Percentiles rank a stretch among this genome's conserved stretches.
phyloP scores from a whole-genome alignment of 78 protist species.

The Dictyostelium firmibasis region DNA sequence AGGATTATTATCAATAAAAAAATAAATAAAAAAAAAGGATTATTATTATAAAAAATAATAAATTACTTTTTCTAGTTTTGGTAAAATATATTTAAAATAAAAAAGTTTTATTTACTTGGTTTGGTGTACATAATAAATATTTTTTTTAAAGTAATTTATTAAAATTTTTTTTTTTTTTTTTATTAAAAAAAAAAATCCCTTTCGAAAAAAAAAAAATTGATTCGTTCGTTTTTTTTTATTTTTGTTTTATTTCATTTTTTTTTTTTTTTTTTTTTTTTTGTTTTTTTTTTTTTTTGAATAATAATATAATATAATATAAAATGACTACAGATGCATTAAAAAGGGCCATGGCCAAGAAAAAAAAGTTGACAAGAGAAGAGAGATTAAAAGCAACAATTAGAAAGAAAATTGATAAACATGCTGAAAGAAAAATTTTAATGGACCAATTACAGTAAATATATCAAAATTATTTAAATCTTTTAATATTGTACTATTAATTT shows the following conservation, averaged over 20 bases:
- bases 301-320: background rate
- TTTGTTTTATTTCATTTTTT: background rate
- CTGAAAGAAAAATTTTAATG: constrained; percentile 48
- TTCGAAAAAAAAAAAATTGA: background rate
- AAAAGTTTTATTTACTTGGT: too few relatives aligned
- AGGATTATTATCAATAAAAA: too few relatives aligned
- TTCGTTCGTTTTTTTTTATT: background rate
- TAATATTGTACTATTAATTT: background rate
- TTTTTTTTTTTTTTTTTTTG: background rate
- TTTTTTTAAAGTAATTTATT: too few relatives aligned
- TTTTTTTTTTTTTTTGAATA: background rate
- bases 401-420: constrained; percentile 53
- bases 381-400: constrained; percentile 36
- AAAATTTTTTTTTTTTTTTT: too few relatives aligned
- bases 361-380: constrained; percentile 45
- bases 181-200: too few relatives aligned
- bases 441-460: constrained; percentile 42
- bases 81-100: too few relatives aligned
- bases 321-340: constrained; percentile 28
- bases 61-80: too few relatives aligned
- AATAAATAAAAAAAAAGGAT: too few relatives aligned
- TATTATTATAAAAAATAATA: too few relatives aligned
- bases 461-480: too few relatives aligned
- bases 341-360: background rate
- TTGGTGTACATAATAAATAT: too few relatives aligned